Evolutionary conservation across 202 grass and related monocot species (phyloP).

Genomic region (Brachypodium distachyon): DNA sequence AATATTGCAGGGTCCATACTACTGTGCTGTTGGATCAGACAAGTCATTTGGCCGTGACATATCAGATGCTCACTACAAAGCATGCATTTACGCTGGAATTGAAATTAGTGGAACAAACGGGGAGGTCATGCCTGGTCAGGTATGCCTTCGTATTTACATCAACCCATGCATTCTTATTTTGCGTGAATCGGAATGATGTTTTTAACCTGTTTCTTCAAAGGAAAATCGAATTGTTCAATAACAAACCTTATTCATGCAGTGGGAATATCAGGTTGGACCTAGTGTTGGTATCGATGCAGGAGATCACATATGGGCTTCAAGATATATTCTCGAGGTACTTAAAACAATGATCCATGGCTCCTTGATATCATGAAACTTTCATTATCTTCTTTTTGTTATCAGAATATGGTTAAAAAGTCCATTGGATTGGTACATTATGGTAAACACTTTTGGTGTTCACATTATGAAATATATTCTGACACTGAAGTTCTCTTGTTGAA

Average conservation of each 20-base stretch:
- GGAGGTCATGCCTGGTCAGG: constrained; percentile 99
- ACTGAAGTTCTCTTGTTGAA: not conserved
- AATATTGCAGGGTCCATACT: constrained; percentile 85
- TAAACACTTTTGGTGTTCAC: not conserved
- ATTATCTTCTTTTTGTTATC: not conserved
- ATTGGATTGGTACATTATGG: not conserved
- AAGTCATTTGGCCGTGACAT: constrained; percentile 98
- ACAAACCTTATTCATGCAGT: constrained; percentile 60
- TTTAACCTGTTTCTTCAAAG: not conserved
- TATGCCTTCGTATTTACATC: constrained; percentile 5
- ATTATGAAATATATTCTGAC: not conserved
- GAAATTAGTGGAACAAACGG: constrained; percentile 99
- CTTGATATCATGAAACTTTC: not conserved
- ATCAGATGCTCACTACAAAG: constrained; percentile 99
- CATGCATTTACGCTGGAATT: constrained; percentile 91
- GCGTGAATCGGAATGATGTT: not conserved
- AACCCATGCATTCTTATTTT: not conserved
- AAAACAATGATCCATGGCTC: not conserved
- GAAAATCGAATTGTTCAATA: not conserved
- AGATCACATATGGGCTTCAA: constrained; percentile 94
- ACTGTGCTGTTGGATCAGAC: constrained; percentile 83
- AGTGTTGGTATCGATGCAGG: constrained; percentile 96
- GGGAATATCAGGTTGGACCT: constrained; percentile 99
- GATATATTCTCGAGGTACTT: constrained; percentile 98
- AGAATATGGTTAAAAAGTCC: not conserved